These are phyloP conservation scores for Aurifilum marmelostoma DNA, from an alignment of 2,329 filamentous ascomycete species.

Conservation along the genomic window DNA sequence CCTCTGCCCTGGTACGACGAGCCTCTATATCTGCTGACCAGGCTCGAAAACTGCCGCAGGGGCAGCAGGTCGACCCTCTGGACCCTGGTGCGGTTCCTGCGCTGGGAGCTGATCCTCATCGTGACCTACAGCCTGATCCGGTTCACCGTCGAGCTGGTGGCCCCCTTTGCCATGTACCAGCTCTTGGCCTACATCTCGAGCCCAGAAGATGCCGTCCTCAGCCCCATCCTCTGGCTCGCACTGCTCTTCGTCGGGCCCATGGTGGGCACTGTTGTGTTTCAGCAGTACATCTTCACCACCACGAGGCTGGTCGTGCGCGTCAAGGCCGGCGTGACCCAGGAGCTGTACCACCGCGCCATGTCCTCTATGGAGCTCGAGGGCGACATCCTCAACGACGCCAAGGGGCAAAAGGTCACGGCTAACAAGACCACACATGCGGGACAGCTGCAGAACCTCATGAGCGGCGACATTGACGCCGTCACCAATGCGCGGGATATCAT, in stretches of 20 bases:
- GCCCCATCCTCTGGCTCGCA: slow-evolving; percentile 50
- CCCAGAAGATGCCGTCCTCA: slow-evolving; percentile 38
- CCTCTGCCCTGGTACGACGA: slow-evolving; percentile 59
- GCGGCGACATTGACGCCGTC: slow-evolving; percentile 60
- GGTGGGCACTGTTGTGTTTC: slow-evolving; percentile 52
- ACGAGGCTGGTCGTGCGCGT: slow-evolving; percentile 60
- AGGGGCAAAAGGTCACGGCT: slow-evolving; percentile 32
- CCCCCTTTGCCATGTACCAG: slow-evolving; percentile 58
- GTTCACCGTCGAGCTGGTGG: slow-evolving; percentile 52
- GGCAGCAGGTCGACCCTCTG: slow-evolving; percentile 48
- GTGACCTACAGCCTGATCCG: slow-evolving; percentile 43
- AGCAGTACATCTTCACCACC: slow-evolving; percentile 61
- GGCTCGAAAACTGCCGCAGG: slow-evolving; percentile 47
- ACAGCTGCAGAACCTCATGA: slow-evolving; percentile 53
- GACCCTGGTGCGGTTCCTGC: slow-evolving; percentile 50
- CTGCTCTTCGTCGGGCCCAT: slow-evolving; percentile 57
- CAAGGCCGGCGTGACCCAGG: slow-evolving; percentile 60
- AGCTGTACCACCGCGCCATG: slow-evolving; percentile 60
- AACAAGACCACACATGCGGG: slow-evolving; percentile 32
- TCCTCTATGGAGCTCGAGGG: slow-evolving; percentile 60
- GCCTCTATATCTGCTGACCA: slow-evolving; percentile 50
- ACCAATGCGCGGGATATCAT: slow-evolving; percentile 56
- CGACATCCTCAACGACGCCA: slow-evolving; percentile 48
- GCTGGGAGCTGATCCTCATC: slow-evolving; percentile 50
- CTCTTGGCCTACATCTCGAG: slow-evolving; percentile 55